Evolutionary conservation across 257 asterid species (phyloP).

Genomic region (Agastache rugosa): DNA sequence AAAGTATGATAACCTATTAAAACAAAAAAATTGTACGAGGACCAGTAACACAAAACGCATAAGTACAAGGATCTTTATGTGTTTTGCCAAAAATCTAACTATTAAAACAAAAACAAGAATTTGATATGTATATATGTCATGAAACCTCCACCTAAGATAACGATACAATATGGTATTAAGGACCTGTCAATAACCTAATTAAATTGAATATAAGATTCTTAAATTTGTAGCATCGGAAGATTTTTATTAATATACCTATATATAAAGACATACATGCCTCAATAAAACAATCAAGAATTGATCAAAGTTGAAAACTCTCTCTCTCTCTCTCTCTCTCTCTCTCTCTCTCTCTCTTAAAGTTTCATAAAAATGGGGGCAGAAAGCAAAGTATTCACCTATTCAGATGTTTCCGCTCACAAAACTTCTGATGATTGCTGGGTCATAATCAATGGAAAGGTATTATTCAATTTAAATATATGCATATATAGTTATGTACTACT

Average conservation of each 20-base stretch:
- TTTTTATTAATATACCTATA: background rate
- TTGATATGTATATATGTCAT: conserved; percentile 12
- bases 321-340: background rate
- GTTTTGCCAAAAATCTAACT: background rate
- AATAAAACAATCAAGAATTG: background rate
- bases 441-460: conserved; percentile 70
- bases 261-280: background rate
- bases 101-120: conserved; percentile 25
- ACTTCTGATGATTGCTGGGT: conserved; percentile 65
- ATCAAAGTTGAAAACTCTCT: background rate
- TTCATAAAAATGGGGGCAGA: conserved; percentile 48
- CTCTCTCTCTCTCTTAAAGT: background rate
- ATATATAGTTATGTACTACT: background rate
- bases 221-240: conserved; percentile 14
- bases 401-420: conserved; percentile 66
- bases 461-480: background rate
- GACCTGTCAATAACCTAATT: conserved; percentile 4
- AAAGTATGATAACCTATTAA: no score
- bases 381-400: conserved; percentile 40
- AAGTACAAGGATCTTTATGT: no score
- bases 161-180: conserved; percentile 36
- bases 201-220: conserved; percentile 19
- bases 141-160: conserved; percentile 6
- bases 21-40: no score
- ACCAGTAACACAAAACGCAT: no score